phyloP scores from a whole-genome alignment of 2,329 filamentous ascomycete species.

The Cadophora sp. region DNA sequence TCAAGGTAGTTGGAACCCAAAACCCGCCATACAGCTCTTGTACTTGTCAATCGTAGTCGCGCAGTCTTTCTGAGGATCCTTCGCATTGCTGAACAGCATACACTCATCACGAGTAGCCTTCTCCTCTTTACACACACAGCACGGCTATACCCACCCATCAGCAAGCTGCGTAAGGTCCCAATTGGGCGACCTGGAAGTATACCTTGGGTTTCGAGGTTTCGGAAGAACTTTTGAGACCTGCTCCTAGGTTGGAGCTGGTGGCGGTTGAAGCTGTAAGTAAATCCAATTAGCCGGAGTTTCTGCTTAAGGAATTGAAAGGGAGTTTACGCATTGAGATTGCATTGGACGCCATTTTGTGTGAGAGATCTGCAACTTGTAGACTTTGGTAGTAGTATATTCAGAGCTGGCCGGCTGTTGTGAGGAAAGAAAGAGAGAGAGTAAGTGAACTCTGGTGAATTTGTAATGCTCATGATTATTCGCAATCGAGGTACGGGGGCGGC shows the following conservation, averaged over 20 bases:
- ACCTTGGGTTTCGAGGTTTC: conserved; percentile 41
- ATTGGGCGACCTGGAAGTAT: neutral
- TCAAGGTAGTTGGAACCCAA: conserved; percentile 73
- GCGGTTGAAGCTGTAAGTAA: conserved; percentile 37
- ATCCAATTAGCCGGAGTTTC: conserved; percentile 21
- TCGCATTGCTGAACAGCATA: conserved; percentile 93
- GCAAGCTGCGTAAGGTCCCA: neutral
- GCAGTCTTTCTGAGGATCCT: conserved; percentile 86
- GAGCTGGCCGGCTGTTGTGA: neutral
- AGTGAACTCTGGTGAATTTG: conserved; percentile 27
- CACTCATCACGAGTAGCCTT: conserved; percentile 94
- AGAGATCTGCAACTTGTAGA: conserved; percentile 31
- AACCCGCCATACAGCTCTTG: conserved; percentile 89
- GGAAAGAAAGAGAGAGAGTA: conserved; percentile 1
- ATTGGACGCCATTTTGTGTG: conserved; percentile 40
- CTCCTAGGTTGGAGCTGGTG: conserved; percentile 39
- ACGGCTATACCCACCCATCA: conserved; percentile 66
- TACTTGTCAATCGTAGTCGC: conserved; percentile 83
- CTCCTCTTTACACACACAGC: conserved; percentile 97
- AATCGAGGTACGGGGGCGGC: conserved; percentile 4
- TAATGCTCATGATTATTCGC: conserved; percentile 17
- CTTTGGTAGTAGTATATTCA: conserved; percentile 35
- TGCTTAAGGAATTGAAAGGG: neutral
- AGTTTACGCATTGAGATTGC: conserved; percentile 41
- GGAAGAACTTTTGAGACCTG: conserved; percentile 39